phyloP scores from a whole-genome alignment of 805 yeast species.

The Clavispora fructus region DNA sequence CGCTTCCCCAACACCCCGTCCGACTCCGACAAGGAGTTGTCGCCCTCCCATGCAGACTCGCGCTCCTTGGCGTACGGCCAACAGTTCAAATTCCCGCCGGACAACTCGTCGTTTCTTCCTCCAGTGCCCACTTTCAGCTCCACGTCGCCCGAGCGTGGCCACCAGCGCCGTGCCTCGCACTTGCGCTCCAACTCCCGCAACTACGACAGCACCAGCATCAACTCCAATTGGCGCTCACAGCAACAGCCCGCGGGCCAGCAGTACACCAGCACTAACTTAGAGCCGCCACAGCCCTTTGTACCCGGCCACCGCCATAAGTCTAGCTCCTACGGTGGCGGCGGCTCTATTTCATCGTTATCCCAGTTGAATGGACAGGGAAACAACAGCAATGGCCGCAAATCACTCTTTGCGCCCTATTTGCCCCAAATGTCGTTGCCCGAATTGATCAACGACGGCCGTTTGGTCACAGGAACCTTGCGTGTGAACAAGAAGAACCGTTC shows the following conservation, averaged over 20 bases:
- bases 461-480: conserved; percentile 87
- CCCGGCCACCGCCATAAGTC: conserved; percentile 77
- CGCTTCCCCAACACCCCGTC: conserved; percentile 50
- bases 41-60: conserved; percentile 28
- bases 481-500: conserved; percentile 95
- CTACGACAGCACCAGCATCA: conserved; percentile 28
- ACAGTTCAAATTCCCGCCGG: conserved; percentile 57
- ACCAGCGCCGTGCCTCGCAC: conserved; percentile 37
- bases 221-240: conserved; percentile 61
- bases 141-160: conserved; percentile 36
- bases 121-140: conserved; percentile 49
- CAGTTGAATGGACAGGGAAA: conserved; percentile 21
- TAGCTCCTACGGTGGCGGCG: conserved; percentile 57
- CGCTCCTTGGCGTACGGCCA: conserved; percentile 41
- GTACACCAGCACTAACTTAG: conserved; percentile 26
- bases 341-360: conserved; percentile 47
- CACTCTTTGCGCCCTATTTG: conserved; percentile 91
- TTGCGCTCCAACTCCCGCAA: conserved; percentile 35
- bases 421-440: conserved; percentile 93
- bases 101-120: conserved; percentile 38
- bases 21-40: conserved; percentile 15
- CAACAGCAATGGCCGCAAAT: conserved; percentile 51
- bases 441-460: conserved; percentile 79
- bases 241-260: conserved; percentile 33
- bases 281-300: conserved; percentile 44